A percentile compares a stretch with the other conserved stretches of the same genome.
These are phyloP conservation scores for Sphaerulina vaccinii DNA, from an alignment of 2,329 filamentous ascomycete species.

Conservation along the genomic window DNA sequence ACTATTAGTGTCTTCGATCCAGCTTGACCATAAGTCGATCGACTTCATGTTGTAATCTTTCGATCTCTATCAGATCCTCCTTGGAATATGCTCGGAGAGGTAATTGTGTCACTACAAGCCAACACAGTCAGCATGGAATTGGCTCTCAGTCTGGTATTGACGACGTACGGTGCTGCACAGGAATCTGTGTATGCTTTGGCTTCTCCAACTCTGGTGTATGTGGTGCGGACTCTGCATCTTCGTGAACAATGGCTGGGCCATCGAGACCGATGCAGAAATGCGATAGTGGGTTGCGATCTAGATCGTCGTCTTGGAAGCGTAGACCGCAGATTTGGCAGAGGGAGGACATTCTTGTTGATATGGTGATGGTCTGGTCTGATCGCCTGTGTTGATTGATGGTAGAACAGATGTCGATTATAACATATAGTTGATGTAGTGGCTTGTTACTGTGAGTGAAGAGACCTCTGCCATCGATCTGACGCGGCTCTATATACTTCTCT, in stretches of 20 bases:
- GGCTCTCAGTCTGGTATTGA: background rate
- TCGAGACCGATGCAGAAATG: conserved; percentile 18
- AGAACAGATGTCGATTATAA: background rate
- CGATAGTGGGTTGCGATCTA: conserved; percentile 5
- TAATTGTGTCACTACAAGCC: background rate
- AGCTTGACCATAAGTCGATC: conserved; percentile 4
- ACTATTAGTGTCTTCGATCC: no score
- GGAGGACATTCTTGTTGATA: conserved; percentile 9
- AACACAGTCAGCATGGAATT: background rate
- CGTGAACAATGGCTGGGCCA: conserved; percentile 11
- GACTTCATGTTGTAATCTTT: conserved; percentile 6
- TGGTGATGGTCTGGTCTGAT: no score
- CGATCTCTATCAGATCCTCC: conserved; percentile 8
- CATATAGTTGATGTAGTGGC: background rate
- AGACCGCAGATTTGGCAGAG: conserved; percentile 16
- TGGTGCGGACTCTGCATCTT: conserved; percentile 3
- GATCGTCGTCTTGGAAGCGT: conserved; percentile 11
- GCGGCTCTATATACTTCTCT: no score
- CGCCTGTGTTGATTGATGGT: conserved; percentile 2
- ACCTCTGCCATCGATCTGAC: no score
- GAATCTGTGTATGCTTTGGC: background rate
- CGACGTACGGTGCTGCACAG: background rate
- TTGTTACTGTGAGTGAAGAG: no score
- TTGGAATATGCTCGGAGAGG: conserved; percentile 3
- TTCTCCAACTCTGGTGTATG: conserved; percentile 16